Evolutionary conservation across 306 rosid genomes (phyloP).

Genomic region (Macrotyloma uniflorum): DNA sequence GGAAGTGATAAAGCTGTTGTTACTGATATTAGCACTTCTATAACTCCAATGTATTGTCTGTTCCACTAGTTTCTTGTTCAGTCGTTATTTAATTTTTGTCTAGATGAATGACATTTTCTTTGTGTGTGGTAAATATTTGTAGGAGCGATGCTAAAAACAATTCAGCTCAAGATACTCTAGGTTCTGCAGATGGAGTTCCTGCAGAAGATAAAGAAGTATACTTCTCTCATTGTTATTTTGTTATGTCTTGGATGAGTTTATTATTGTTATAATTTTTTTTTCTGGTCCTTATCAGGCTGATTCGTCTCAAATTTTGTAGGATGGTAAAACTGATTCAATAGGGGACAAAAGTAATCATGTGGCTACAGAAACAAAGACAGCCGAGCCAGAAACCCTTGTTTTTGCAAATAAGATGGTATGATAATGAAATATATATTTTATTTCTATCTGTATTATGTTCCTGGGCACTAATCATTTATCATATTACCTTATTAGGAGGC

Average conservation of each 20-base stretch:
- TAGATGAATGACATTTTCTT: background rate
- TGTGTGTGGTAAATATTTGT: slow-evolving; percentile 37
- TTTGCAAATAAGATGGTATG: slow-evolving; percentile 79
- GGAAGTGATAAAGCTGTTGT: slow-evolving; percentile 52
- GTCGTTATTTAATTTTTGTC: slow-evolving; percentile 20
- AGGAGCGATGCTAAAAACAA: slow-evolving; percentile 54
- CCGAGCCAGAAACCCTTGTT: slow-evolving; percentile 68
- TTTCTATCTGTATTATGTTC: slow-evolving; percentile 30
- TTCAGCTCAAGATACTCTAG: slow-evolving; percentile 49
- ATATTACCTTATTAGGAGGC: slow-evolving; percentile 70
- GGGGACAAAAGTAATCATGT: slow-evolving; percentile 58
- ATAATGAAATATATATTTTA: slow-evolving; percentile 21
- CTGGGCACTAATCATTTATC: slow-evolving; percentile 21
- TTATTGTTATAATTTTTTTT: background rate
- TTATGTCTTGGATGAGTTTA: background rate
- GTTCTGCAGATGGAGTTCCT: slow-evolving; percentile 59
- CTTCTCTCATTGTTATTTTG: slow-evolving; percentile 33
- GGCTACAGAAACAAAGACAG: slow-evolving; percentile 62
- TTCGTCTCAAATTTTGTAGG: slow-evolving; percentile 50
- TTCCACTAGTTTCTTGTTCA: slow-evolving; percentile 21
- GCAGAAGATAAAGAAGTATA: slow-evolving; percentile 61
- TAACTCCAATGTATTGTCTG: slow-evolving; percentile 62
- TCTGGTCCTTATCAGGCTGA: slow-evolving; percentile 44
- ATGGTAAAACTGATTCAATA: slow-evolving; percentile 49
- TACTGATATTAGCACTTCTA: slow-evolving; percentile 37